Base-by-base conservation (phyloP, 768 basidiomycete genomes). In the Suillus placidus region DNA sequence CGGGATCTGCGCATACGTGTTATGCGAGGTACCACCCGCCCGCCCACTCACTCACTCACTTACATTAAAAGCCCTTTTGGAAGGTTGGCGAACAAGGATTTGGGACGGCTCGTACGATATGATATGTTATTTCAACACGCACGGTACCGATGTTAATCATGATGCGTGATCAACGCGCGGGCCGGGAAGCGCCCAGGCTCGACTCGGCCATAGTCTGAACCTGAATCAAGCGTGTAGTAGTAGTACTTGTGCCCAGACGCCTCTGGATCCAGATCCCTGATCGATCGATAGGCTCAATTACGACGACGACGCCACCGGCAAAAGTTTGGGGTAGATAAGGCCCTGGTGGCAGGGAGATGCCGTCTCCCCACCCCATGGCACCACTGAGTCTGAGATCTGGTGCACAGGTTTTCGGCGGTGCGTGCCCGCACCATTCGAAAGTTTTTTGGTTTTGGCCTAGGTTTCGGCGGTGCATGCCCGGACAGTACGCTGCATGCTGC, bases 251-350 rank as follows among this genome's bases (percentile, higher is more conserved):
- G n/a, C 26, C 26, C 26, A 26, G 26, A 26, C 26, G 26, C 26
- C 26, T 26, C 26, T 26, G 26, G 26, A 26, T 26, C 26, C 26
- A 26, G 26, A 26, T 26, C 26, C 26, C n/a, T n/a, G n/a, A 47
- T 47, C 23, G 47, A 49, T 49, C 26, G 26, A 26, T 26, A 26
- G 26, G 26, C 26, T 26, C 26, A 26, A 26, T 26, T 2, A 26
- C 26, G 26, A 26, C 26, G 26, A 26, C 26, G 26, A 26, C 26
- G 26, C 26, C 26, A 52, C 51, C 16, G 51, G 13, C 14, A 51
- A 26, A 30, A 18, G 51, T 52, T 52, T 52, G 51, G 51, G 51
- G 51, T 52, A 52, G 51, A 52, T 52, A 52, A 52, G 51, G 51
- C 6, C 49, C 47, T 14, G 47, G 42, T 6, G 18, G 45, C 18